Evolutionary conservation across 495 filamentous ascomycete species (phyloP).

Genomic region (Peziza echinospora): DNA sequence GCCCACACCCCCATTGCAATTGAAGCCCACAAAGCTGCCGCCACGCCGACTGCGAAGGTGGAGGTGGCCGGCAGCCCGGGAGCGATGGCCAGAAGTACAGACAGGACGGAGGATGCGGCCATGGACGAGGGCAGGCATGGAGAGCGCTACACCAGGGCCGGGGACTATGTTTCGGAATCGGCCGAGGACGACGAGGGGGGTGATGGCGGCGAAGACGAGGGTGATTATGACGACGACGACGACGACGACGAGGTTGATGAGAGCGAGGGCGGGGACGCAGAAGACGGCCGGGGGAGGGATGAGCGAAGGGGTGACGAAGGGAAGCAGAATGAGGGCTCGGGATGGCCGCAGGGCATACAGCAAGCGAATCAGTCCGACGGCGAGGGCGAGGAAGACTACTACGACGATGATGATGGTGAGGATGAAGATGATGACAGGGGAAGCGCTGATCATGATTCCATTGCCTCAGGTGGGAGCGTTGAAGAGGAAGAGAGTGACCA

Average conservation of each 20-base stretch:
- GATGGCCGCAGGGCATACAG: background rate
- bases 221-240: background rate
- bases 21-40: background rate
- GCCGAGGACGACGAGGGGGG: background rate
- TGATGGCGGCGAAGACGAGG: conserved; percentile 1
- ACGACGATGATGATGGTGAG: conserved; percentile 19
- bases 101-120: background rate
- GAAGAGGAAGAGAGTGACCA: conserved; percentile 33
- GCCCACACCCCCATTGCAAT: background rate
- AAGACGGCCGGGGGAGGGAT: background rate
- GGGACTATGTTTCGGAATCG: background rate
- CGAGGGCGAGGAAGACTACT: conserved; percentile 20
- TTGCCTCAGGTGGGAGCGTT: conserved; percentile 26
- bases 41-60: too few species aligned
- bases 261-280: background rate
- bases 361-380: conserved; percentile 13
- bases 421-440: conserved; percentile 20
- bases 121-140: background rate
- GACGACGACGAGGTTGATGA: too few species aligned
- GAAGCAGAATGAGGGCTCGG: background rate
- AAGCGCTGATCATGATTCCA: conserved; percentile 26
- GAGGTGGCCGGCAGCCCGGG: too few species aligned
- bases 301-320: background rate
- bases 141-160: background rate
- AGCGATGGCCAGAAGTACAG: background rate